Evolutionary conservation across 495 filamentous ascomycete genomes (phyloP).

Genomic region (Aspergillus saccharolyticus): DNA sequence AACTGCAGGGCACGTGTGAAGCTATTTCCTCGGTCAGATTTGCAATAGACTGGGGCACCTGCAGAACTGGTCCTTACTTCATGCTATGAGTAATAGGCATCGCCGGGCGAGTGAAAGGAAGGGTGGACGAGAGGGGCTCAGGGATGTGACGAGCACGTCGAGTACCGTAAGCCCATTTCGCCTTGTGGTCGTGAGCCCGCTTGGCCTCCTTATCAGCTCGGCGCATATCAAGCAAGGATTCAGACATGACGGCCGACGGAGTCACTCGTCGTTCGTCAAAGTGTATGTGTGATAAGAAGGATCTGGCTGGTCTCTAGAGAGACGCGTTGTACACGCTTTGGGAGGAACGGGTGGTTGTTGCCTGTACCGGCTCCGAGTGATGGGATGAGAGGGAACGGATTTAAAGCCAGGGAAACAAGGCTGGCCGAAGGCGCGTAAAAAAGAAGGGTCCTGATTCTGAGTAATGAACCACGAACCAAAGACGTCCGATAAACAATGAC

Average conservation of each 20-base stretch:
- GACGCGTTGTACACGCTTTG: not conserved
- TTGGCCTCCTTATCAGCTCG: conserved; percentile 29
- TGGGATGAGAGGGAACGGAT: not conserved
- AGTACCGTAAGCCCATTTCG: conserved; percentile 51
- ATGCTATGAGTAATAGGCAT: conserved; percentile 17
- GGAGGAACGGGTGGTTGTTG: not conserved
- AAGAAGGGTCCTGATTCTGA: not conserved
- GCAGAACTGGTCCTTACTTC: conserved; percentile 11
- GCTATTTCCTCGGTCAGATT: conserved; percentile 6
- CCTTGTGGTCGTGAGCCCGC: conserved; percentile 47
- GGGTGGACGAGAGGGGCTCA: conserved; percentile 4
- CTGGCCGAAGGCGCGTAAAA: not conserved
- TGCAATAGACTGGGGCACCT: not conserved
- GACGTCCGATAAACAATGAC: conserved; percentile 2
- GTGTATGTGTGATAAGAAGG: not conserved
- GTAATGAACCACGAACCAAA: conserved; percentile 4
- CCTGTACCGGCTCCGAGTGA: not conserved
- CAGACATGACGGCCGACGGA: conserved; percentile 12
- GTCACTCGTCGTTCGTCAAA: not conserved
- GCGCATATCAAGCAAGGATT: conserved; percentile 19
- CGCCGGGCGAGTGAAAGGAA: conserved; percentile 26
- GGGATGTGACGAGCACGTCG: conserved; percentile 12
- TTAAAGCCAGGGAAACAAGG: conserved; percentile 1
- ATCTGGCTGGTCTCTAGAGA: not conserved
- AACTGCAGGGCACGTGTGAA: conserved; percentile 15